Base-by-base conservation (phyloP, 441 rosid genomes). In the Oxalis stricta region DNA sequence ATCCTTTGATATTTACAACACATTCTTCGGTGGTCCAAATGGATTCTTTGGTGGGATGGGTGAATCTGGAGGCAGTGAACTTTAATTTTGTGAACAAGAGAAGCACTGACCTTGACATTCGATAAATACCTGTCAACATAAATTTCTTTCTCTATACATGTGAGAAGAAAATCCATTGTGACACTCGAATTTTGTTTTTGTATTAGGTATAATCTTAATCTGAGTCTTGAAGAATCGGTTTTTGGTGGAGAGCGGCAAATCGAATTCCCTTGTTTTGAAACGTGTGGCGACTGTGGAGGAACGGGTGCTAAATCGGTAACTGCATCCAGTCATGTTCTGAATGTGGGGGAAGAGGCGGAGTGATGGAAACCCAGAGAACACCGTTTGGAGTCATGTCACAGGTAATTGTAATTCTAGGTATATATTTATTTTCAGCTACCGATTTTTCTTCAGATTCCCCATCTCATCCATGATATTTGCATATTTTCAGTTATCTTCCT, bases 351-450 rank as follows among this genome's bases (percentile, higher is more conserved):
- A 77, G 73, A 61, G 95, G 97, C 29, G 81, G 71, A 38, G 77
- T 71, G 44, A 70, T 75, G 76, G 67, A 65, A 55, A 64, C 76
- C 52, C 86, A 72, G 61, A 79, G 70, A 67, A 84, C 97, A 34
- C 83, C 97, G 17, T 85, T 84, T 63, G 97, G 95, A 60, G 64
- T 82, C 49, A 75, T 79, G 73, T 82, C 95, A 30, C 86, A 79
- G 86, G 97, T 89, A 60, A 44, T 20, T 47, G 50, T 38, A 33
- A 43, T 48, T 13, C 10, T 5, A 10, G 17, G 30, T 13, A 33
- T 26, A 51, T 30, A 17, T 13, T 13, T 38, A 41, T 41, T 22
- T 4, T 18, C 10, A 32, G 18, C 50, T 18, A 29, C 8, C 15
- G 31, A 20, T 16, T 20, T 2, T 12, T 38, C 28, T 38, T n/a